Conservation (phyloP, 768 basidiomycete species). For the Trichaptum fuscoviolaceum region DNA sequence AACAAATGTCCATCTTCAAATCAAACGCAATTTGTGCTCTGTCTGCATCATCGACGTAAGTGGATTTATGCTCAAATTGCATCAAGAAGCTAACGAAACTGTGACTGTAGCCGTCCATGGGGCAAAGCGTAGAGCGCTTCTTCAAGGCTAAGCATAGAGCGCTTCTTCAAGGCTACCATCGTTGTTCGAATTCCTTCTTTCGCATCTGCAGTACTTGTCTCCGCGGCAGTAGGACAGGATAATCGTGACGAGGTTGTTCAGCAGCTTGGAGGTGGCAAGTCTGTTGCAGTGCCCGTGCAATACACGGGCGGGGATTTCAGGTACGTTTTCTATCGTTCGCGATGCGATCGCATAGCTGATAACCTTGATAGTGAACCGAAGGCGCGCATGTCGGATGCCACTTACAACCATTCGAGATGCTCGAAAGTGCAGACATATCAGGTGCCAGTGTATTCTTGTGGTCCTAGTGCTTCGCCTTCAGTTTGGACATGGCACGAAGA, state of each 20-base stretch:
- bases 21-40: conserved; percentile 95
- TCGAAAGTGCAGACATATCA: no score
- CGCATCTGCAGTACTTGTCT: conserved; percentile 93
- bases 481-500: no score
- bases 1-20: conserved; percentile 99
- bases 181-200: no score
- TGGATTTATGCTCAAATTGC: conserved; percentile 16
- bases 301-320: conserved; percentile 98
- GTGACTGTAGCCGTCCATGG: no score
- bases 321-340: conserved; percentile 44
- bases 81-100: no score
- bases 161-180: no score
- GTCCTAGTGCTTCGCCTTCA: no score
- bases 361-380: conserved; percentile 37
- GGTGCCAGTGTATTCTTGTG: no score
- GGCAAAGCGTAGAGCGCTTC: no score
- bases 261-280: conserved; percentile 89
- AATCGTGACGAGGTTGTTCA: conserved; percentile 99
- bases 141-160: no score
- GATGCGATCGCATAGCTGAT: conserved; percentile 7
- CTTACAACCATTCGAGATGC: no score
- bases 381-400: no score
- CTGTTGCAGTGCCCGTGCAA: conserved; percentile 82
- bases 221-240: conserved; percentile 97
- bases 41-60: conserved; percentile 95